Conservation (phyloP, 129 eudicot species). For the Heracleum sosnowskyi region DNA sequence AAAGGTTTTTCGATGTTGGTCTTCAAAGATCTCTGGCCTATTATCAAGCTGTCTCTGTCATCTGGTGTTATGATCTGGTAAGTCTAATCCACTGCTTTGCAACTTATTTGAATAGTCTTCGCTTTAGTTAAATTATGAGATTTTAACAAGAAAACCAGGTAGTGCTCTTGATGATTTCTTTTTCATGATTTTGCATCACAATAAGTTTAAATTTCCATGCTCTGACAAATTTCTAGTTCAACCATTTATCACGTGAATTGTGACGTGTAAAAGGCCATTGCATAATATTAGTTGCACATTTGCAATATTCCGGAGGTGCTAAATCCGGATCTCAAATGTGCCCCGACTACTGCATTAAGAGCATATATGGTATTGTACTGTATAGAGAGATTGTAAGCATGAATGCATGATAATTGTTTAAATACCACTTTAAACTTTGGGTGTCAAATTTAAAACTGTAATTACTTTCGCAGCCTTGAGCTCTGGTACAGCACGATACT, state of each 20-base stretch:
- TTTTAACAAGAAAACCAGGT: background rate
- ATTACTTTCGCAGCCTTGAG: slow-evolving; percentile 33
- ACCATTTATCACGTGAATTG: background rate
- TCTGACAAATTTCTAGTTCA: background rate
- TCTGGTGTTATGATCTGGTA: slow-evolving; percentile 63
- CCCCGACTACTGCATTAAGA: background rate
- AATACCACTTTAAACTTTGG: too few species aligned
- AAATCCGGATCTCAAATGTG: background rate
- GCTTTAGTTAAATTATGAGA: background rate
- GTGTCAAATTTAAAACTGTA: background rate
- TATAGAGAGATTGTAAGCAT: background rate
- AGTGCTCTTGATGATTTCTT: background rate
- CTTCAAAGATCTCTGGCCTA: slow-evolving; percentile 42
- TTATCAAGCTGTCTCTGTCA: slow-evolving; percentile 41
- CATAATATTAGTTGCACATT: background rate
- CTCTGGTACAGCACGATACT: slow-evolving; percentile 44
- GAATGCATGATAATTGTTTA: background rate
- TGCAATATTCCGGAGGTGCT: background rate
- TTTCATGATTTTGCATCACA: background rate
- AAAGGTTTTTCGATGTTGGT: slow-evolving; percentile 38
- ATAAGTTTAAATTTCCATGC: background rate
- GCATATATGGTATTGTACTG: background rate
- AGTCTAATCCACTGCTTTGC: background rate
- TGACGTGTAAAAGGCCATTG: background rate
- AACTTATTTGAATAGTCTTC: background rate